These are phyloP conservation scores for Solanum infundibuliforme DNA, from an alignment of 257 asterid species.

Conservation along the genomic window DNA sequence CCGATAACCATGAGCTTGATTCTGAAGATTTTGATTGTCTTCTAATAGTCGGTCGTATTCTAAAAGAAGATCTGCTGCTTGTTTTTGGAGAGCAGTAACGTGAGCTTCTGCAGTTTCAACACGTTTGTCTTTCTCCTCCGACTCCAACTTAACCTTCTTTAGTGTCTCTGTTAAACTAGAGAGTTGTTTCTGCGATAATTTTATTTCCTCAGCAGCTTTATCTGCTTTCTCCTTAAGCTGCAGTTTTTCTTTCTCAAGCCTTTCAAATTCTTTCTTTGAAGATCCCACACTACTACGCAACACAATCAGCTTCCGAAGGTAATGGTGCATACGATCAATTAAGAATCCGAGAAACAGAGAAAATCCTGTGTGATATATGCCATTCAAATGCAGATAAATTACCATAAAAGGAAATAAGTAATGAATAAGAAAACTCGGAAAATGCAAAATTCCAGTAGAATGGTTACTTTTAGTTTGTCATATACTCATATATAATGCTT, in stretches of 20 bases:
- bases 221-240: conserved; percentile 60
- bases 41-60: conserved; percentile 80
- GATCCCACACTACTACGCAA: conserved; percentile 46
- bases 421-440: not conserved
- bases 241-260: conserved; percentile 59
- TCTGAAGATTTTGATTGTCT: conserved; percentile 83
- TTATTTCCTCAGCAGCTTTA: conserved; percentile 46
- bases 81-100: conserved; percentile 69
- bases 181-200: conserved; percentile 37
- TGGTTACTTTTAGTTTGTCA: not conserved
- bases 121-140: conserved; percentile 43
- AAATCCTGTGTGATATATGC: conserved; percentile 43
- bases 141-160: conserved; percentile 54
- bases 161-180: conserved; percentile 39
- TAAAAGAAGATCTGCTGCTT: conserved; percentile 71
- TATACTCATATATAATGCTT: not conserved
- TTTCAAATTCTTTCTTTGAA: conserved; percentile 55
- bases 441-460: not conserved
- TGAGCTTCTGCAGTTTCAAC: conserved; percentile 74
- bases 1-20: conserved; percentile 31
- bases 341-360: conserved; percentile 73
- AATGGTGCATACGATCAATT: conserved; percentile 91
- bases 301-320: conserved; percentile 48
- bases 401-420: not conserved
- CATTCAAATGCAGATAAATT: not conserved